phyloP scores from a whole-genome alignment of 768 basidiomycete genomes.

The Boletales sp. region DNA sequence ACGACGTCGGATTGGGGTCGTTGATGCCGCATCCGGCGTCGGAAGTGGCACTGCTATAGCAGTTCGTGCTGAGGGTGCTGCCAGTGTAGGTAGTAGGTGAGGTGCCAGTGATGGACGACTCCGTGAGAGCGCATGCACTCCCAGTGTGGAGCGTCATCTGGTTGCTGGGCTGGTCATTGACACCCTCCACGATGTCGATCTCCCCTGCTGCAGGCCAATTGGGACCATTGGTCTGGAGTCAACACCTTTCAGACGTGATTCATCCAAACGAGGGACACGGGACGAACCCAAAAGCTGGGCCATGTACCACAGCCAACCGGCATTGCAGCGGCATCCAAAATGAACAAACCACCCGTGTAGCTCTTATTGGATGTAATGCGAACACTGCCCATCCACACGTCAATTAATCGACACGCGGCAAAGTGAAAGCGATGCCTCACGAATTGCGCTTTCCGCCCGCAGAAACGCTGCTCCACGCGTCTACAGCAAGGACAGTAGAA shows the following conservation, averaged over 20 bases:
- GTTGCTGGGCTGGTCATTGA: conserved; percentile 55
- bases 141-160: conserved; percentile 66
- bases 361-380: conserved; percentile 63
- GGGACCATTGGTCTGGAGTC: conserved; percentile 40
- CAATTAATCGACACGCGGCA: neutral
- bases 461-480: conserved; percentile 47
- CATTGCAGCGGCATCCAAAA: conserved; percentile 69
- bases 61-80: conserved; percentile 26
- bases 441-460: conserved; percentile 53
- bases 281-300: conserved; percentile 55
- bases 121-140: conserved; percentile 33
- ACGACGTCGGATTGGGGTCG: conserved; percentile 40
- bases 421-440: conserved; percentile 25
- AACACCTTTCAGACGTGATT: neutral
- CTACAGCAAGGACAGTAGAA: conserved; percentile 60
- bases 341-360: conserved; percentile 67
- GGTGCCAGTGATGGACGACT: conserved; percentile 7
- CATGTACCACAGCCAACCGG: conserved; percentile 65
- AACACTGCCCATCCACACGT: conserved; percentile 39
- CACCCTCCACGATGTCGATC: conserved; percentile 75
- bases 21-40: conserved; percentile 51
- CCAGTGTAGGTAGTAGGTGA: conserved; percentile 17
- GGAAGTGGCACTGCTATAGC: conserved; percentile 36
- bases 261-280: neutral
- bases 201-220: conserved; percentile 56